Evolutionary conservation across 257 asterid genomes (phyloP), one percentile per base, ranked within the genome.

Genomic region (Scutellaria minor): DNA sequence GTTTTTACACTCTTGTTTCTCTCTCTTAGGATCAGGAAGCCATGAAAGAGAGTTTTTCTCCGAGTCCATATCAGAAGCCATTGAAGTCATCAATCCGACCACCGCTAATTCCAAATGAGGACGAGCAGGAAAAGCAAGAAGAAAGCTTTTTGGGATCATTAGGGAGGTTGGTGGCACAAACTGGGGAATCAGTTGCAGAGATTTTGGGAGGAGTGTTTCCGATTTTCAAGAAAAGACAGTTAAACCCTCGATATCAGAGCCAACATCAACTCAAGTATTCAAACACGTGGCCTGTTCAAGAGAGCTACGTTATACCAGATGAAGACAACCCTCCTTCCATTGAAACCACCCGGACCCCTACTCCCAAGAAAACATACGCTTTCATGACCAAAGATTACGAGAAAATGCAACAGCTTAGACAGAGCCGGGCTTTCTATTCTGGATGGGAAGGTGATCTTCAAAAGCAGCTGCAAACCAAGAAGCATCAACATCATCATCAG

Each of bases 361-460:
- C 99, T 73, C 98, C 99, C 24, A 85, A 81, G 56, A 95, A 95
- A 79, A 92, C 94, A 1, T 95, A 95, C 9, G 97, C 97, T 2
- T 95, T 95, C 88, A 92, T 92, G 99, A 59, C 92, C 20, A 78
- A 90, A 52, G 98, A 90, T 79, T 75, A 90, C 0, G 98, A 95
- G 70, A 95, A 90, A 72, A 91, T 88, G 92, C 97, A 90, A 65
- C 93, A 85, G 88, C 96, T 95, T 51, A 70, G 79, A 67, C 93
- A 92, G 71, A 86, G 96, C 76, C 85, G 88, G 2, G 96, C 88
- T 37, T 82, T 95, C 78, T 95, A 85, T 59, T 78, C 83, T 48
- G 91, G 89, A 44, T 94, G 90, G 97, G 96, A 87, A 13, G 88
- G 81, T 1, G 90, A 84, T 18, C 5, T 62, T 12, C 87, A 78